A percentile compares a stretch with the other conserved stretches of the same genome.
These are phyloP conservation scores for Phyllosticta capitalensis DNA, from an alignment of 2,329 filamentous ascomycete species.

Conservation along the genomic window DNA sequence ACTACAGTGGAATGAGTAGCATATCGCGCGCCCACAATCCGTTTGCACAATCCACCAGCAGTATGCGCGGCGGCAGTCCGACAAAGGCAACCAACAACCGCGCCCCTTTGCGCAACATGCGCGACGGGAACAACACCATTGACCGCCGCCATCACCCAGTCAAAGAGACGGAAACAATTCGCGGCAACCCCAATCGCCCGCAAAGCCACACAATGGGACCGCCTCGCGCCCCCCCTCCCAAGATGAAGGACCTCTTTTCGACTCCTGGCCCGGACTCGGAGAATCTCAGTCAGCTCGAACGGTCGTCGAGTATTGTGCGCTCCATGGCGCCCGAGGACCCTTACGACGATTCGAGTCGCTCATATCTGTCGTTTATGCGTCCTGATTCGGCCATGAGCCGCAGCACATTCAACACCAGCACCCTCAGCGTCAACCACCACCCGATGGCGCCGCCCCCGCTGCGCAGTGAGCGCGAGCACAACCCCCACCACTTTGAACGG, in stretches of 20 bases:
- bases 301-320: constrained; percentile 50
- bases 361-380: constrained; percentile 9
- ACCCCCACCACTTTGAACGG: background rate
- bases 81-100: constrained; percentile 61
- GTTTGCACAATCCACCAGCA: constrained; percentile 20
- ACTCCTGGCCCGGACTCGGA: constrained; percentile 39
- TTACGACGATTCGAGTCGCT: constrained; percentile 57
- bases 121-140: constrained; percentile 68
- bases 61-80: constrained; percentile 39
- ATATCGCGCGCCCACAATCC: constrained; percentile 23
- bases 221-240: constrained; percentile 60
- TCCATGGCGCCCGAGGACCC: constrained; percentile 67
- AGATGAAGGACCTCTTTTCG: constrained; percentile 73
- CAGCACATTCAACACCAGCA: constrained; percentile 6
- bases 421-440: constrained; percentile 10
- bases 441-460: constrained; percentile 4
- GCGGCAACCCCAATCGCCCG: constrained; percentile 6
- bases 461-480: background rate
- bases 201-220: constrained; percentile 26
- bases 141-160: constrained; percentile 46
- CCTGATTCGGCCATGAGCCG: constrained; percentile 7
- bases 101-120: constrained; percentile 58
- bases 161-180: constrained; percentile 23
- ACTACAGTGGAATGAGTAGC: constrained; percentile 11
- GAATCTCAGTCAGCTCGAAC: constrained; percentile 28